Percentiles rank a stretch among this genome's conserved stretches.
These are phyloP conservation scores for Ceriops tagal DNA, from an alignment of 345 rosid genomes.

Conservation along the genomic window DNA sequence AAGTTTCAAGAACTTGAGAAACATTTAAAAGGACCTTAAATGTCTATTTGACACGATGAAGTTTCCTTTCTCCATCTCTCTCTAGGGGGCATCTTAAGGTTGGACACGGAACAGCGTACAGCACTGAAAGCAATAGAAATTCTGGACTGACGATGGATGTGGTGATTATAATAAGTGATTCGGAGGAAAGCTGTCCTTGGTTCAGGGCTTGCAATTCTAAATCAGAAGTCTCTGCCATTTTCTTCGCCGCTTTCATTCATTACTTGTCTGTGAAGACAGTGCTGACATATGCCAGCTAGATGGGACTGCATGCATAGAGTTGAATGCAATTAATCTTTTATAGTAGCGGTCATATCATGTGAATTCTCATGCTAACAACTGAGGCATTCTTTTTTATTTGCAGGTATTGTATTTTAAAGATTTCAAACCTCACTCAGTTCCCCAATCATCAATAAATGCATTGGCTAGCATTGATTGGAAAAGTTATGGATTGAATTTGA, in stretches of 20 bases:
- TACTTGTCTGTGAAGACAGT: not conserved
- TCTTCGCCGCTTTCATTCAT: not conserved
- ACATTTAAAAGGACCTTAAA: not conserved
- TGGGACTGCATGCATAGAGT: not conserved
- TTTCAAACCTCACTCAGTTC: constrained; percentile 54
- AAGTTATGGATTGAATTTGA: constrained; percentile 67
- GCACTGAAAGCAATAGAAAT: constrained; percentile 41
- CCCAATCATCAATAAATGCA: constrained; percentile 48
- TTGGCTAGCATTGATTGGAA: constrained; percentile 73
- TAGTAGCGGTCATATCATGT: not conserved
- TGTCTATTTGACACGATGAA: constrained; percentile 6
- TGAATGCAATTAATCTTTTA: not conserved
- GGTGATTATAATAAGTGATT: constrained; percentile 59
- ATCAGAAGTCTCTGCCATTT: constrained; percentile 56
- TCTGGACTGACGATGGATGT: constrained; percentile 58
- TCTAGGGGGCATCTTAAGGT: constrained; percentile 62
- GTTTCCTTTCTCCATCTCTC: constrained; percentile 20
- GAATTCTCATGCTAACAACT: not conserved
- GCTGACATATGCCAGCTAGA: not conserved
- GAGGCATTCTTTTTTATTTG: constrained; percentile 1
- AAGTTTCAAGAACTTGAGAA: constrained; percentile 9
- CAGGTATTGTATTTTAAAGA: constrained; percentile 76
- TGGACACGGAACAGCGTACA: constrained; percentile 59
- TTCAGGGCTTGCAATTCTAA: constrained; percentile 36
- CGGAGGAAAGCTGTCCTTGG: constrained; percentile 42